Evolutionary conservation across 306 rosid species (phyloP).

Genomic region (Rubus idaeus): DNA sequence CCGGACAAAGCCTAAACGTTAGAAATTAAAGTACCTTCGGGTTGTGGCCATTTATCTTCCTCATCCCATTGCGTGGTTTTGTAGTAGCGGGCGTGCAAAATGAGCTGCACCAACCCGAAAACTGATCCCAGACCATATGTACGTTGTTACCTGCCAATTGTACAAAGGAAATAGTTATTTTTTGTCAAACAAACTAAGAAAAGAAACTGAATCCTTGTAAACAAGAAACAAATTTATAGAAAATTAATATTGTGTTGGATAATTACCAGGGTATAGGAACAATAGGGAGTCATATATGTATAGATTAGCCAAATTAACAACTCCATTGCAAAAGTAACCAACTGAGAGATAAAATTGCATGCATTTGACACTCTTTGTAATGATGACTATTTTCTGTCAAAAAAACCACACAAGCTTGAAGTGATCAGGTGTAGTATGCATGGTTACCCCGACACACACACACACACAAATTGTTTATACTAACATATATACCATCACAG

Average conservation of each 20-base stretch:
- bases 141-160: slow-evolving; percentile 36
- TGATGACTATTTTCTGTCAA: slow-evolving; percentile 65
- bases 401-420: background rate
- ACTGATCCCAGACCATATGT: slow-evolving; percentile 43
- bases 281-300: slow-evolving; percentile 36
- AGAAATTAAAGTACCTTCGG: no score
- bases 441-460: no score
- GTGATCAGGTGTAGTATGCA: no score
- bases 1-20: no score
- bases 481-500: slow-evolving; percentile 64
- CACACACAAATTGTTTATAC: background rate
- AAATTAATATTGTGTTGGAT: no score
- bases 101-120: slow-evolving; percentile 43
- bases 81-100: slow-evolving; percentile 36
- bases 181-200: background rate
- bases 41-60: background rate
- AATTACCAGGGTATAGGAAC: slow-evolving; percentile 38
- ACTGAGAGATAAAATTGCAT: slow-evolving; percentile 81
- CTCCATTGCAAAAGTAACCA: slow-evolving; percentile 52
- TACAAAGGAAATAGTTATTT: background rate
- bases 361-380: slow-evolving; percentile 60
- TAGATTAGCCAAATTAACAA: slow-evolving; percentile 44
- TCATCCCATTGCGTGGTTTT: slow-evolving; percentile 11
- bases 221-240: background rate
- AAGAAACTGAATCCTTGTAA: no score